Conservation (phyloP, 805 yeast species). For the Blastobotrys chiropterorum region DNA sequence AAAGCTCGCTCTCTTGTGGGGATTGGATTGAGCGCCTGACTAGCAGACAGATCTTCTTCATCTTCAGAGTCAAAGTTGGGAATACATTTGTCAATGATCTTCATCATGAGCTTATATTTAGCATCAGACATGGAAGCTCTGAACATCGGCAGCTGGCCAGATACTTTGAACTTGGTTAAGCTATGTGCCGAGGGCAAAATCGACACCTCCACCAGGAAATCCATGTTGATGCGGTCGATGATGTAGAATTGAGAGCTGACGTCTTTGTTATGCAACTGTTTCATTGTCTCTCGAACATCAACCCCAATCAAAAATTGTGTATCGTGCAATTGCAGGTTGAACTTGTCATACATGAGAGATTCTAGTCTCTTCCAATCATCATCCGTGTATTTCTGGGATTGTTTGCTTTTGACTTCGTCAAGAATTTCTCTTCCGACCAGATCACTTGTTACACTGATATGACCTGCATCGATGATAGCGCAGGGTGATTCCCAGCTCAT, state of each 20-base stretch:
- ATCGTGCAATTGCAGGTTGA: conserved; percentile 67
- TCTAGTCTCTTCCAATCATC: conserved; percentile 74
- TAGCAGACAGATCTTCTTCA: conserved; percentile 17
- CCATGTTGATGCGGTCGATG: conserved; percentile 69
- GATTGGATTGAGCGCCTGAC: background rate
- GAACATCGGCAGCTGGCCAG: conserved; percentile 72
- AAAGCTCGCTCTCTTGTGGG: background rate
- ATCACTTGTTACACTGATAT: conserved; percentile 76
- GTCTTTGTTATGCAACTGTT: conserved; percentile 48
- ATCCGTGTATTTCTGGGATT: conserved; percentile 47
- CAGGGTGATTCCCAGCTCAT: conserved; percentile 79
- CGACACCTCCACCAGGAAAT: conserved; percentile 70
- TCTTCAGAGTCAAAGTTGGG: conserved; percentile 43
- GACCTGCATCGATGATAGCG: conserved; percentile 92
- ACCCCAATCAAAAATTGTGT: conserved; percentile 88
- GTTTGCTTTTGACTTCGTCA: conserved; percentile 55
- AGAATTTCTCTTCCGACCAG: conserved; percentile 65
- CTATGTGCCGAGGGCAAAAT: conserved; percentile 76
- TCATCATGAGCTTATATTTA: conserved; percentile 85
- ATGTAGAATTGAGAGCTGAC: conserved; percentile 49
- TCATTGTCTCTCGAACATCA: conserved; percentile 67
- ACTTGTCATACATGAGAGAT: conserved; percentile 84
- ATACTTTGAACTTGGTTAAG: conserved; percentile 63
- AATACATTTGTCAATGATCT: conserved; percentile 59
- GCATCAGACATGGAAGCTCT: conserved; percentile 73